These are phyloP conservation scores for Westerdykella sp. DNA, from an alignment of 2,329 filamentous ascomycete species.

Conservation along the genomic window DNA sequence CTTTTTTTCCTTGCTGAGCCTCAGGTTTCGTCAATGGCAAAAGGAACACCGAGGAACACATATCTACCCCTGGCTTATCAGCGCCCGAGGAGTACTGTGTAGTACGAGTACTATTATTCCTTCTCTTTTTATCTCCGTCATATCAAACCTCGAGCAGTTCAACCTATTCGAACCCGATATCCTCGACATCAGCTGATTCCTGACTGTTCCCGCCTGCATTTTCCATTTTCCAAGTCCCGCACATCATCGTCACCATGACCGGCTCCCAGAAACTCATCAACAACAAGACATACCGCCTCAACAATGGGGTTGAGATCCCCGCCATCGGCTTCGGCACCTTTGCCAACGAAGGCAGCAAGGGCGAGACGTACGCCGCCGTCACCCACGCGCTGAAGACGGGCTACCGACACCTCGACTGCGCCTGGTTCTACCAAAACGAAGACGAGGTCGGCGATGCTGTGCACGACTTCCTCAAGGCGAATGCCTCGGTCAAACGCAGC, in stretches of 20 bases:
- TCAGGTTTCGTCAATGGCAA: too few relatives aligned
- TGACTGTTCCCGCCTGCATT: neutral
- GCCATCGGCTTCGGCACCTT: constrained; percentile 69
- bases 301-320: constrained; percentile 59
- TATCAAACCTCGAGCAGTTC: too few relatives aligned
- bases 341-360: constrained; percentile 59
- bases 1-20: too few relatives aligned
- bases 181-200: neutral
- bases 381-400: constrained; percentile 53
- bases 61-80: too few relatives aligned
- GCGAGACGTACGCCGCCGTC: constrained; percentile 51
- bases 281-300: constrained; percentile 46
- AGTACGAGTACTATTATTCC: too few relatives aligned
- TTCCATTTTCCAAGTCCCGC: neutral
- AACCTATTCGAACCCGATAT: too few relatives aligned
- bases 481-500: constrained; percentile 50
- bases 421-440: constrained; percentile 68
- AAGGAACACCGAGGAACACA: too few relatives aligned
- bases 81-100: too few relatives aligned
- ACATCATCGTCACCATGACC: constrained; percentile 16
- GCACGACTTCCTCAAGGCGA: constrained; percentile 50
- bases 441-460: constrained; percentile 62
- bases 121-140: too few relatives aligned
- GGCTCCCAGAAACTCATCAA: constrained; percentile 20
- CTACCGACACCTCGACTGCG: constrained; percentile 62